These are phyloP conservation scores for Galerina sulciceps DNA, from an alignment of 768 basidiomycete genomes.

Conservation along the genomic window DNA sequence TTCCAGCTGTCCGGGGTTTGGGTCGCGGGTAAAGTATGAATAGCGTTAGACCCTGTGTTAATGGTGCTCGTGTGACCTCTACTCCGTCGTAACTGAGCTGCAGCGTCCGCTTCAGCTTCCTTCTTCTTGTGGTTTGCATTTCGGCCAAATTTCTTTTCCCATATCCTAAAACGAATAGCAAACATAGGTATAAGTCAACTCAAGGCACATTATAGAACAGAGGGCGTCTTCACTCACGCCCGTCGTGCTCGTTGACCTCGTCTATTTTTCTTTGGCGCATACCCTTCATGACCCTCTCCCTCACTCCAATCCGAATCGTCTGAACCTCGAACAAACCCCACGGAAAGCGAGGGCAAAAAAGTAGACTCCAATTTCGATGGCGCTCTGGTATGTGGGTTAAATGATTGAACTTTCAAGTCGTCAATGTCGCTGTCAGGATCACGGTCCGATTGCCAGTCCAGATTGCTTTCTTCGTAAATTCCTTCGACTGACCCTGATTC, in stretches of 20 bases:
- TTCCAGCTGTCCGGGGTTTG: conserved; percentile 13
- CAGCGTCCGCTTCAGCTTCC: conserved; percentile 33
- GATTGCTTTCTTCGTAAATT: conserved; percentile 30
- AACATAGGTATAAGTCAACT: background rate
- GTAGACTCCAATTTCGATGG: conserved; percentile 28
- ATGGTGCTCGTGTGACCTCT: conserved; percentile 20
- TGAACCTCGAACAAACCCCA: conserved; percentile 83
- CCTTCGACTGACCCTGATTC: conserved; percentile 55
- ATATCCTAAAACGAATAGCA: conserved; percentile 63
- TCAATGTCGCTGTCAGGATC: conserved; percentile 32
- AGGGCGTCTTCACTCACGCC: conserved; percentile 66
- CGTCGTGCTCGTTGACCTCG: conserved; percentile 92
- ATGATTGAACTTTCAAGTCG: conserved; percentile 29
- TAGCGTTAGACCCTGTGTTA: conserved; percentile 21
- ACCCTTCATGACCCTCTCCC: conserved; percentile 56
- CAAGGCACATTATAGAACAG: background rate
- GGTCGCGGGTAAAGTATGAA: conserved; percentile 1
- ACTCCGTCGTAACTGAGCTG: conserved; percentile 16
- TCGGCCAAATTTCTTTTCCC: conserved; percentile 96
- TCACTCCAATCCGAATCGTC: conserved; percentile 81
- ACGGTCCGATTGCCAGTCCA: conserved; percentile 25
- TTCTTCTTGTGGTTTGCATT: conserved; percentile 92
- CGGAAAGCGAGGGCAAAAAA: conserved; percentile 88
- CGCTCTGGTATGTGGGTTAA: conserved; percentile 21
- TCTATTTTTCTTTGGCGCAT: conserved; percentile 78